Percentiles rank a stretch among this genome's conserved stretches.
phyloP scores from a whole-genome alignment of 345 rosid genomes.

The Melaleuca quinquenervia region DNA sequence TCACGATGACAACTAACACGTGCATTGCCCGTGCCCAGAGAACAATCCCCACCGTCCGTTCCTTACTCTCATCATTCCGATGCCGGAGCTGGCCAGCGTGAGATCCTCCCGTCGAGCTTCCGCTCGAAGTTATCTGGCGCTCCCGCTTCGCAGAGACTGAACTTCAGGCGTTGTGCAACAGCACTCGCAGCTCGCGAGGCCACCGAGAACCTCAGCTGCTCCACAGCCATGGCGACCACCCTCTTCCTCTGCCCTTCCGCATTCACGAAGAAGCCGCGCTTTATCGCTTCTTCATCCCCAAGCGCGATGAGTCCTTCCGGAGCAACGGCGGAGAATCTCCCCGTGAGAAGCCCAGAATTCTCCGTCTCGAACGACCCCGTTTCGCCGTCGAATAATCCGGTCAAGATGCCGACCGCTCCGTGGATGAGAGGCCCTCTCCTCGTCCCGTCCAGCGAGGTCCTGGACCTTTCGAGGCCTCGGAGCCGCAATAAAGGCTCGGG shows the following conservation, averaged over 20 bases:
- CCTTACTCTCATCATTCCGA: not conserved
- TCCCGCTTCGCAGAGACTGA: not conserved
- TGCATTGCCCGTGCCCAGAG: not conserved
- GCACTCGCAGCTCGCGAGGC: not conserved
- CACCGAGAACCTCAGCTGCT: not conserved
- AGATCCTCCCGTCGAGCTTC: not conserved
- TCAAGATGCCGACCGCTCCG: slow-evolving; percentile 51
- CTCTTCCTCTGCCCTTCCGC: not conserved
- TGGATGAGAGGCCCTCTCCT: slow-evolving; percentile 61
- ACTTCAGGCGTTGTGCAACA: not conserved
- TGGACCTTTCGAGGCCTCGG: slow-evolving; percentile 14
- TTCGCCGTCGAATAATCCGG: slow-evolving; percentile 7
- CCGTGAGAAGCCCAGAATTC: slow-evolving; percentile 1
- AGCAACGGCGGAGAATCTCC: not conserved
- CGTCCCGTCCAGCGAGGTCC: slow-evolving; percentile 36
- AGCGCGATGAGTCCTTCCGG: not conserved
- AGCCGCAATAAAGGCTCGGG: slow-evolving; percentile 4
- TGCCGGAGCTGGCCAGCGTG: not conserved
- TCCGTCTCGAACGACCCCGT: slow-evolving; percentile 5
- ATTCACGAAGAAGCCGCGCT: not conserved
- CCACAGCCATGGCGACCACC: not conserved
- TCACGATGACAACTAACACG: not conserved
- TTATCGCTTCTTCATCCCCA: slow-evolving; percentile 12
- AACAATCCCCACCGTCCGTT: not conserved
- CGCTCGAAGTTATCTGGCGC: not conserved